A percentile compares a stretch with the other conserved stretches of the same genome.
Conservation (phyloP, 805 yeast species). For the Kodamaea neixiangensis region DNA sequence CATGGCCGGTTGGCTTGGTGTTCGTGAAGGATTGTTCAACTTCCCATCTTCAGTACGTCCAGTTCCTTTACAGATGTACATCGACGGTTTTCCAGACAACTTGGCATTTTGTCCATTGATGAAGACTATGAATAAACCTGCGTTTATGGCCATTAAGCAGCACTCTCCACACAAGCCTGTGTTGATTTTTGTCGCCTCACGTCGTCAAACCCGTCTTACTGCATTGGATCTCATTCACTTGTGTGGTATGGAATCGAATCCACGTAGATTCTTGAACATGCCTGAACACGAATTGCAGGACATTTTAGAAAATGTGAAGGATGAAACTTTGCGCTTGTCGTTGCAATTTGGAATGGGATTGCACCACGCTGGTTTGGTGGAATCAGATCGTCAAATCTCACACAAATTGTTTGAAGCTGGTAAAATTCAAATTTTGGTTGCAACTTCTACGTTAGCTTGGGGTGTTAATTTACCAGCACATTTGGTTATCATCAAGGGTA, state of each 20-base stretch:
- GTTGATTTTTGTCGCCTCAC: slow-evolving; percentile 79
- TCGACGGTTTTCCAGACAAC: slow-evolving; percentile 83
- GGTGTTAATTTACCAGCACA: slow-evolving; percentile 85
- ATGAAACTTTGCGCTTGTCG: slow-evolving; percentile 75
- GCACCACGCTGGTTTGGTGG: slow-evolving; percentile 82
- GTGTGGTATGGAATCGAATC: slow-evolving; percentile 78
- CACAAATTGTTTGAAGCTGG: slow-evolving; percentile 71
- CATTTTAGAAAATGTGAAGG: slow-evolving; percentile 60
- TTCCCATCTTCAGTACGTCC: slow-evolving; percentile 84
- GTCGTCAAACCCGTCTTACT: slow-evolving; percentile 80
- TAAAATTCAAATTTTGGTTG: slow-evolving; percentile 70
- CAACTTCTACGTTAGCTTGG: slow-evolving; percentile 86
- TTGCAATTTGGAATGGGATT: slow-evolving; percentile 79
- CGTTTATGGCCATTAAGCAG: slow-evolving; percentile 87
- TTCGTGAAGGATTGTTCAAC: slow-evolving; percentile 71
- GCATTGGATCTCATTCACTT: slow-evolving; percentile 76
- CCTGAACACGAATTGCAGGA: slow-evolving; percentile 60
- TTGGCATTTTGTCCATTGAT: slow-evolving; percentile 79
- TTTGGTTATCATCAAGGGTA: slow-evolving; percentile 75
- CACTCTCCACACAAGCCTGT: slow-evolving; percentile 88
- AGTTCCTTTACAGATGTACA: slow-evolving; percentile 83
- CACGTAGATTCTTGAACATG: slow-evolving; percentile 69
- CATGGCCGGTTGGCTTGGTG: slow-evolving; percentile 84
- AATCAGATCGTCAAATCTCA: slow-evolving; percentile 67
- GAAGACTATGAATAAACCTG: slow-evolving; percentile 90